Evolutionary conservation across 1,284 basidiomycete species (phyloP), one percentile per base, ranked within the genome.

Genomic region (Stereum hirsutum): DNA sequence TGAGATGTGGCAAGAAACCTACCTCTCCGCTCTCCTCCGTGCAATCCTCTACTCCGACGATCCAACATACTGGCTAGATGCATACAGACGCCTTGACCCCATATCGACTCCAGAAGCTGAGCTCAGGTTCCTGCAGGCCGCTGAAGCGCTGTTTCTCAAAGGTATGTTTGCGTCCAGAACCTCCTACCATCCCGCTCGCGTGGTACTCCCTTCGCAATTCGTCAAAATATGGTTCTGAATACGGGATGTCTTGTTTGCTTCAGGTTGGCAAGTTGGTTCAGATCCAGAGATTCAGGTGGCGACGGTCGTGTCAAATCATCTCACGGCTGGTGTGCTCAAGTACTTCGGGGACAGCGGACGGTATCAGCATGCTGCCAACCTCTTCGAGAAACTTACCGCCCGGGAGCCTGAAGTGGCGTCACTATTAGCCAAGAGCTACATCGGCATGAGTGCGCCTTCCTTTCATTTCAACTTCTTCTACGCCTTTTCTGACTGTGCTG

Each of bases 221-320:
- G 39, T 34, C 36, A 25, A 7, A 41, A 28, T 43, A 26, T 47
- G 19, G 17, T 40, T n/a, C 6, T 12, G 17, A 6, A 19, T 12
- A n/a, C n/a, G n/a, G n/a, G n/a, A 31, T 12, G 25, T 19, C 24
- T 40, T 5, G 19, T 26, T n/a, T 19, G 20, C 19, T 12, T 8
- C 39, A 90, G 91, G 95, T 24, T 99, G 95, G 96, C 94, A 97
- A 61, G 86, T 98, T 1, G 95, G 95, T 3, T 97, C 93, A 0
- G 95, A 98, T 53, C 95, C 95, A 0, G 96, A 99, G 63, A 94
- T 98, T 27, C 96, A 99, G 60, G 95, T 99, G 17, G 95, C 95
- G 1, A 97, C 94, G 1, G 76, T 94, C n/a, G 91, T 97, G 5
- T 93, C 90, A 28, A 99, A 99, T 60, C 95, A 99, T 60, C 74